Percentiles rank a stretch among this genome's conserved stretches.
phyloP scores from a whole-genome alignment of 495 filamentous ascomycete genomes.

The Aspergillus saccharolyticus region DNA sequence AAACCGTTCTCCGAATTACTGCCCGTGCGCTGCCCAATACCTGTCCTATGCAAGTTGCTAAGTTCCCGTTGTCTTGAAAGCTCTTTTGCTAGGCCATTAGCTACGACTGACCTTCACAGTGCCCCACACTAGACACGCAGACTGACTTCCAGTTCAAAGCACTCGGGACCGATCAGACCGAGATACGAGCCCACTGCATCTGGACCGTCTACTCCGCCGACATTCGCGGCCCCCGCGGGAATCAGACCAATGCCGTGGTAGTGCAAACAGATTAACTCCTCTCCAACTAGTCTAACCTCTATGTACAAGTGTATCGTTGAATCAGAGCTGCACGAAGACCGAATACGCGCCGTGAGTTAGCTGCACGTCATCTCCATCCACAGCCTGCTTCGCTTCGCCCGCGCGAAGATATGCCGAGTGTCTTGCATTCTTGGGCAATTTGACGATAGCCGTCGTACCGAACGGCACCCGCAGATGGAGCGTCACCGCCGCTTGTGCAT shows the following conservation, averaged over 20 bases:
- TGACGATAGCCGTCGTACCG: background rate
- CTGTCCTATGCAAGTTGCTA: background rate
- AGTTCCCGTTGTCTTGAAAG: background rate
- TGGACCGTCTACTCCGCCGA: background rate
- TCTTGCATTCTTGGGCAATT: background rate
- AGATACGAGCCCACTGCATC: background rate
- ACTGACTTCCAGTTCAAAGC: no score
- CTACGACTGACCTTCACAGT: no score
- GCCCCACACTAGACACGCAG: no score
- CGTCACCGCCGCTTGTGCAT: background rate
- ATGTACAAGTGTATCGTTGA: background rate
- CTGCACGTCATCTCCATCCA: background rate
- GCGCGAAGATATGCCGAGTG: background rate
- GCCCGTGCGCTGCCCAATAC: no score
- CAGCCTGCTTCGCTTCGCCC: background rate
- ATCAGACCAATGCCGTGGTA: background rate
- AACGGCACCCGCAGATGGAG: slow-evolving; percentile 12
- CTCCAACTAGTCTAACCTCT: background rate
- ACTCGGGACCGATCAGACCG: background rate
- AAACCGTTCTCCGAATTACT: background rate
- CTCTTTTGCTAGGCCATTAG: no score
- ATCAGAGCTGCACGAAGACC: background rate
- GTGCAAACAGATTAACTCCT: background rate
- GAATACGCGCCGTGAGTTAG: background rate
- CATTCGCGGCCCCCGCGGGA: background rate